A percentile compares a stretch with the other conserved stretches of the same genome.
phyloP scores from a whole-genome alignment of 2,329 filamentous ascomycete species.

The Exophiala calicioides region DNA sequence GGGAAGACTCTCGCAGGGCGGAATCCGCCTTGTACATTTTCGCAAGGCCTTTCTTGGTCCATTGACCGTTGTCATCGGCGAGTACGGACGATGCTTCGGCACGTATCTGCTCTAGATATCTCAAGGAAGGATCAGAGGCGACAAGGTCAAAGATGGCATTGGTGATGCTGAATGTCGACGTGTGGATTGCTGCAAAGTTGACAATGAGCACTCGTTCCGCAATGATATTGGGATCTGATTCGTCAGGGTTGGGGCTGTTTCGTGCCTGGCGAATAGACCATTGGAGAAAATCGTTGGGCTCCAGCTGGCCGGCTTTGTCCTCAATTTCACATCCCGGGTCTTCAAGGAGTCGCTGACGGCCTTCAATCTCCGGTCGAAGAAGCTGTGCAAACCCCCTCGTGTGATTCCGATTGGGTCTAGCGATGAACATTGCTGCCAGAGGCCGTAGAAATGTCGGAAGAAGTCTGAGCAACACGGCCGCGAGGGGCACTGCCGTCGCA shows the following conservation, averaged over 20 bases:
- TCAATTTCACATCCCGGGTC: constrained; percentile 45
- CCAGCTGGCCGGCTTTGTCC: constrained; percentile 40
- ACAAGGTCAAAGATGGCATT: constrained; percentile 36
- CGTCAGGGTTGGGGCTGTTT: constrained; percentile 44
- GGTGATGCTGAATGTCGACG: constrained; percentile 35
- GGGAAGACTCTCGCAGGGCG: constrained; percentile 46
- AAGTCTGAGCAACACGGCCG: constrained; percentile 49
- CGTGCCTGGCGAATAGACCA: constrained; percentile 58
- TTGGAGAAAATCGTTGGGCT: constrained; percentile 59
- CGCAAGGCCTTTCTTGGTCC: constrained; percentile 41
- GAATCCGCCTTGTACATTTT: constrained; percentile 45
- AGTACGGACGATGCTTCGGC: constrained; percentile 39
- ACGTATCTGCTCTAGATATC: constrained; percentile 34
- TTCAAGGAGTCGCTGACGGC: constrained; percentile 51
- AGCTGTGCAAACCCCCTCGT: constrained; percentile 48
- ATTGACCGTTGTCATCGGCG: constrained; percentile 31
- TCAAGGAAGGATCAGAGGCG: constrained; percentile 26
- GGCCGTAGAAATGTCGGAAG: constrained; percentile 53
- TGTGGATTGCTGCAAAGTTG: constrained; percentile 39
- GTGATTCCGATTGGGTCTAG: constrained; percentile 49
- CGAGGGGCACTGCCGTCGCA: constrained; percentile 52
- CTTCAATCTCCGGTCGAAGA: constrained; percentile 51
- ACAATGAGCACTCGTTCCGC: constrained; percentile 57
- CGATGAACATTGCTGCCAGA: constrained; percentile 50
- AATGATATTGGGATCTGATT: constrained; percentile 51